Evolutionary conservation across 148 eudicot species (phyloP).

Genomic region (Vaccinium vitisidaea): DNA sequence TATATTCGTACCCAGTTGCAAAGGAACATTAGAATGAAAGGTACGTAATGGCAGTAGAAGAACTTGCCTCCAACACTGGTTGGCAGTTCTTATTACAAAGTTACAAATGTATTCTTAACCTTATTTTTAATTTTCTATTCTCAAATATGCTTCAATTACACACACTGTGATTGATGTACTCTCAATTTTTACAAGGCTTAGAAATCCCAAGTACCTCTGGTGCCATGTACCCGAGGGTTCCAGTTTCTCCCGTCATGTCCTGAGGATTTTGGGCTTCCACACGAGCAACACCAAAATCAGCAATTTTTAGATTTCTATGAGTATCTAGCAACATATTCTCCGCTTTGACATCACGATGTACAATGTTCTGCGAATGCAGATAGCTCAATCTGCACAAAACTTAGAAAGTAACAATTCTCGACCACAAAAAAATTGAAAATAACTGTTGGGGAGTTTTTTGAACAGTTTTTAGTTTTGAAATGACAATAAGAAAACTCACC

Average conservation of each 20-base stretch:
- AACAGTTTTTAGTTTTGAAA: neutral
- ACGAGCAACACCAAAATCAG: slow-evolving; percentile 98
- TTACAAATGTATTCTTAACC: neutral
- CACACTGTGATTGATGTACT: neutral
- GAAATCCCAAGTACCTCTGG: slow-evolving; percentile 61
- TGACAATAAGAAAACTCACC: slow-evolving; percentile 39
- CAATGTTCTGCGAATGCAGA: slow-evolving; percentile 78
- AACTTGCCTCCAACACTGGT: neutral
- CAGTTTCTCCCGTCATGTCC: slow-evolving; percentile 96
- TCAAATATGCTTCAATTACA: neutral
- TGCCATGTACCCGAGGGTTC: slow-evolving; percentile 95
- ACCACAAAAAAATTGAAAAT: neutral
- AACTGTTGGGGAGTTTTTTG: neutral
- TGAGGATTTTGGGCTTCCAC: slow-evolving; percentile 91
- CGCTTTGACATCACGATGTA: slow-evolving; percentile 92
- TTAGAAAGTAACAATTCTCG: neutral
- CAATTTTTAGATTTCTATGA: slow-evolving; percentile 61
- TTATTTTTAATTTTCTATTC: neutral
- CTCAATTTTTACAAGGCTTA: neutral
- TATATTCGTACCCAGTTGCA: neutral
- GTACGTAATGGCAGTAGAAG: neutral
- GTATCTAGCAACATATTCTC: slow-evolving; percentile 79
- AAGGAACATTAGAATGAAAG: neutral
- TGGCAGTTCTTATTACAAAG: neutral
- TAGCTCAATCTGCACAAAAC: slow-evolving; percentile 60